phyloP scores from a whole-genome alignment of 1,284 basidiomycete genomes.

The Marasmius oreades region DNA sequence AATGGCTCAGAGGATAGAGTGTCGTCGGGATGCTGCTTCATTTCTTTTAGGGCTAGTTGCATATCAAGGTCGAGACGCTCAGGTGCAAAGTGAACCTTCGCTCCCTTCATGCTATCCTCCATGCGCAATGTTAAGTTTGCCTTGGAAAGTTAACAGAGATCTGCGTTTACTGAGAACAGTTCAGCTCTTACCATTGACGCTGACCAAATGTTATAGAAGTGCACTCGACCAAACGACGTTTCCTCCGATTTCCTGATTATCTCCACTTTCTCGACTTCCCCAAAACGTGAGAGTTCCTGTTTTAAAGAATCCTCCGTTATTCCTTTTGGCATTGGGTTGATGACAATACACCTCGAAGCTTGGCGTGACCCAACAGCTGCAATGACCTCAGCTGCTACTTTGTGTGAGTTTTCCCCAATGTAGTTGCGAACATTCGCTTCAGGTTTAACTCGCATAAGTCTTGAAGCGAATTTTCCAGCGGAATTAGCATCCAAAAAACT shows the following conservation, averaged over 20 bases:
- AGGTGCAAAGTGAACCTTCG: neutral
- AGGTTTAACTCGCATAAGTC: neutral
- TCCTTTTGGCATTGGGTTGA: too few relatives aligned
- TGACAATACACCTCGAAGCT: too few relatives aligned
- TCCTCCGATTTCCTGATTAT: too few relatives aligned
- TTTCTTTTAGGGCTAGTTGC: too few relatives aligned
- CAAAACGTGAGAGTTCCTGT: too few relatives aligned
- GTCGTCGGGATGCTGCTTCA: too few relatives aligned
- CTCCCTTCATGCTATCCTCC: neutral
- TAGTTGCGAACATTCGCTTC: neutral
- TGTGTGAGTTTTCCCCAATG: neutral
- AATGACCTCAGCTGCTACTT: neutral
- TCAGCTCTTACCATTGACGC: neutral
- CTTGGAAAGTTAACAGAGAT: neutral
- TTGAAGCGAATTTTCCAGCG: neutral
- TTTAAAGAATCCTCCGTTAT: too few relatives aligned
- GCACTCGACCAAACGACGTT: too few relatives aligned
- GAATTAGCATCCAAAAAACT: neutral
- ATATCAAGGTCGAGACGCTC: neutral
- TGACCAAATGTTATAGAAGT: too few relatives aligned
- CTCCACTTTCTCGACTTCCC: too few relatives aligned
- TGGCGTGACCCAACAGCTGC: neutral
- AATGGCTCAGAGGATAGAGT: too few relatives aligned
- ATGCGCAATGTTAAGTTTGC: neutral
- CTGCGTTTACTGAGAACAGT: neutral